Conservation (phyloP, 1,284 basidiomycete species). For the Marasmius fiardii region DNA sequence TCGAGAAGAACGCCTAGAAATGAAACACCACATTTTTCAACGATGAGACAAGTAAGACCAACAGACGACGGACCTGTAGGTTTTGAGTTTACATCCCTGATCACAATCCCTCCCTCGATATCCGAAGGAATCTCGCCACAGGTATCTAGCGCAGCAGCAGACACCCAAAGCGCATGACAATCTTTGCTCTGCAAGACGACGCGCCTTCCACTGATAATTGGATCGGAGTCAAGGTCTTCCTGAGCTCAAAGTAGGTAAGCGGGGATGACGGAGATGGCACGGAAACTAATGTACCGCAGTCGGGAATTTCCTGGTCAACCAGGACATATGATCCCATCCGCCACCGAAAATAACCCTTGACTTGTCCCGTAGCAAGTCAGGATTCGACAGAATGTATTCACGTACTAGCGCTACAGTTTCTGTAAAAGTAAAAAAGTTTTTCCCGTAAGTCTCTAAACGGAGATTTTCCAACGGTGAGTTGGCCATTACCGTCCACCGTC, state of each 20-base stretch:
- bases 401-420: not conserved
- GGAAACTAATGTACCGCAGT: not conserved
- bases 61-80: conserved; percentile 2
- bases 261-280: not conserved
- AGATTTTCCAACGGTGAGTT: too few relatives aligned
- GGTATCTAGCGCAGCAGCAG: not conserved
- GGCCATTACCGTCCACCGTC: not conserved
- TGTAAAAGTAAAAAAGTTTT: not conserved
- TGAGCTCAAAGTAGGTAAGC: not conserved
- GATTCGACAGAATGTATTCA: not conserved
- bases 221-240: conserved; percentile 1
- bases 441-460: not conserved
- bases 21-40: not conserved
- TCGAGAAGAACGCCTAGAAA: conserved; percentile 64
- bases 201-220: not conserved
- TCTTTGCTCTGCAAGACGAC: not conserved
- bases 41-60: conserved; percentile 13
- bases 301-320: not conserved
- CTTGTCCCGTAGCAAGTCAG: not conserved
- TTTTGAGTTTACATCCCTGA: conserved; percentile 21
- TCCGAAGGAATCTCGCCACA: conserved; percentile 10
- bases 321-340: not conserved
- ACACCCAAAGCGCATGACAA: conserved; percentile 1
- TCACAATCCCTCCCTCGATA: conserved; percentile 10
- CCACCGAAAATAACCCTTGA: not conserved